These are phyloP conservation scores for Pseudopithomyces chartarum DNA, from an alignment of 2,329 filamentous ascomycete genomes.

Conservation along the genomic window DNA sequence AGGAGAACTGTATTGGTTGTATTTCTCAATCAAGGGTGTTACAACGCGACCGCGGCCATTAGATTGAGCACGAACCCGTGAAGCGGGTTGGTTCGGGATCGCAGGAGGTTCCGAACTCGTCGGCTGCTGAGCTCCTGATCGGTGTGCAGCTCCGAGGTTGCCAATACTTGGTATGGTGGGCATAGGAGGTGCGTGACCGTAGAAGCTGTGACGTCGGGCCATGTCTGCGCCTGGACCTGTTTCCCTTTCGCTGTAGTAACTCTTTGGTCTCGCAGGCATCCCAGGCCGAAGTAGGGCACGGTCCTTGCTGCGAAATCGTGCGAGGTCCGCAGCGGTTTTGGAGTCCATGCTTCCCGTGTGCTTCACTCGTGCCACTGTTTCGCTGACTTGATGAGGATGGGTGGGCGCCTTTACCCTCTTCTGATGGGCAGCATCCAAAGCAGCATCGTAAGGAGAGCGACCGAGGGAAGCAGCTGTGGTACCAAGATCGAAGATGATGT, in stretches of 20 bases:
- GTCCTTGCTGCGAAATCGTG: constrained; percentile 43
- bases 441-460: constrained; percentile 50
- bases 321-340: constrained; percentile 40
- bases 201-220: constrained; percentile 20
- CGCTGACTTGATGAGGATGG: constrained; percentile 44
- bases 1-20: constrained; percentile 15
- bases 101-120: background rate
- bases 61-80: constrained; percentile 14
- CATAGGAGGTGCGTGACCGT: constrained; percentile 30
- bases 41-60: constrained; percentile 25
- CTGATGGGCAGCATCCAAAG: constrained; percentile 30
- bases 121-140: constrained; percentile 3
- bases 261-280: constrained; percentile 29
- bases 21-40: constrained; percentile 23
- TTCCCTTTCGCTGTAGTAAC: constrained; percentile 33
- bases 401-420: constrained; percentile 29
- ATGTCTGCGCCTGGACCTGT: constrained; percentile 28
- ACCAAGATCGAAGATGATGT: constrained; percentile 46
- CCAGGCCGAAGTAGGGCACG: constrained; percentile 24
- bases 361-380: constrained; percentile 30
- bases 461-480: constrained; percentile 50
- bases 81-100: constrained; percentile 5
- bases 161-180: constrained; percentile 16
- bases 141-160: background rate
- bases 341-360: constrained; percentile 43